Evolutionary conservation across 2,329 filamentous ascomycete genomes (phyloP).

Genomic region (Colletotrichum sp.): DNA sequence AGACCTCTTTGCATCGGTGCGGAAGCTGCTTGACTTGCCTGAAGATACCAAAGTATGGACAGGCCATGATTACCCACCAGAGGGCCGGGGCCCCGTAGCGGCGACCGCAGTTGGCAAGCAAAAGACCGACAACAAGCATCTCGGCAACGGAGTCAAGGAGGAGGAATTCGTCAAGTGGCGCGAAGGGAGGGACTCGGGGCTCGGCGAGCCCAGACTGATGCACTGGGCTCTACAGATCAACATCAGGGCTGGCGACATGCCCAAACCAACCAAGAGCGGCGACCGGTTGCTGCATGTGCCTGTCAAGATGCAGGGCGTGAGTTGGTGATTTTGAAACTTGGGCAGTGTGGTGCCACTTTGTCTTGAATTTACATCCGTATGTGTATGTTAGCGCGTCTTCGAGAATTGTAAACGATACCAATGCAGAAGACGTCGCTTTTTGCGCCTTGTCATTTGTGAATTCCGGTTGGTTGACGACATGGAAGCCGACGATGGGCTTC

Average conservation of each 20-base stretch:
- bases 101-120: slow-evolving; percentile 53
- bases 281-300: slow-evolving; percentile 42
- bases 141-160: slow-evolving; percentile 44
- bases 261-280: slow-evolving; percentile 32
- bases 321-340: slow-evolving; percentile 50
- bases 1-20: slow-evolving; percentile 48
- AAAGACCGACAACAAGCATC: slow-evolving; percentile 50
- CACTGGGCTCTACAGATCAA: slow-evolving; percentile 59
- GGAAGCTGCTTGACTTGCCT: slow-evolving; percentile 46
- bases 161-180: slow-evolving; percentile 51
- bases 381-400: neutral
- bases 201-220: slow-evolving; percentile 51
- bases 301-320: slow-evolving; percentile 41
- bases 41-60: slow-evolving; percentile 54
- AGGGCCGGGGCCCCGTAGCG: slow-evolving; percentile 34
- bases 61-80: slow-evolving; percentile 59
- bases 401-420: neutral
- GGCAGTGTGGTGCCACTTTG: neutral
- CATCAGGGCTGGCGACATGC: slow-evolving; percentile 52
- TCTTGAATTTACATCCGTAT: neutral
- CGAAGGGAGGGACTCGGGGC: slow-evolving; percentile 43
- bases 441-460: neutral
- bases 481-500: neutral
- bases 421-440: neutral
- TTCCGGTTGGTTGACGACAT: neutral